These are phyloP conservation scores for Hypoxylon lenormandii DNA, from an alignment of 495 filamentous ascomycete species.

Conservation along the genomic window DNA sequence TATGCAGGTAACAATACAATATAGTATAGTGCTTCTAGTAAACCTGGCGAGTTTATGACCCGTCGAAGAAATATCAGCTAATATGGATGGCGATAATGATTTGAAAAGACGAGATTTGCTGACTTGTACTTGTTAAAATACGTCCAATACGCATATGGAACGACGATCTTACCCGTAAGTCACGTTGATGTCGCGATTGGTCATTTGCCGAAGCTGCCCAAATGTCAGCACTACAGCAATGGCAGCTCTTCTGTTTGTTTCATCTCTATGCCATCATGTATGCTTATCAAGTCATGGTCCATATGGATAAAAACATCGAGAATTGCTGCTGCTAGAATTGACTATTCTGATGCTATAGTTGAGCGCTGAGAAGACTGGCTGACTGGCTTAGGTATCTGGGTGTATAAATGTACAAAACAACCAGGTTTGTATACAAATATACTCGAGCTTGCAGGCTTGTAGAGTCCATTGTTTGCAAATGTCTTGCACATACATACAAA, in stretches of 20 bases:
- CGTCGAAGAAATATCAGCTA: neutral
- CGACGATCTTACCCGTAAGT: constrained; percentile 24
- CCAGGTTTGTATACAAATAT: too few species aligned
- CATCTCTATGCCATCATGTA: constrained; percentile 8
- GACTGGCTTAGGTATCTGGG: neutral
- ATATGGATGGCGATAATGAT: neutral
- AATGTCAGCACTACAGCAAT: constrained; percentile 13
- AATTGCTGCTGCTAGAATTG: constrained; percentile 4
- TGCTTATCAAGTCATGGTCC: constrained; percentile 8
- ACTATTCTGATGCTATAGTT: neutral
- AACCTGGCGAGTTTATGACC: neutral
- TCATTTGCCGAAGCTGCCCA: constrained; percentile 23
- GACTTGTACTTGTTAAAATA: constrained; percentile 1
- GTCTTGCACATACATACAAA: neutral
- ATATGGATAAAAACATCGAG: constrained; percentile 6
- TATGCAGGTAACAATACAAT: neutral
- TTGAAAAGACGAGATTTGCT: constrained; percentile 12
- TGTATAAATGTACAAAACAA: too few species aligned
- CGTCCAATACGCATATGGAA: neutral
- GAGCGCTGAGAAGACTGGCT: neutral
- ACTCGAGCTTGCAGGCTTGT: too few species aligned
- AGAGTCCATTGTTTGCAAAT: neutral
- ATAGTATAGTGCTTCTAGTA: neutral
- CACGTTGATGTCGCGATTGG: constrained; percentile 25
- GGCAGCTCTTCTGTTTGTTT: constrained; percentile 4